Conservation (phyloP, 148 eudicot genomes). For the Rhododendron vialii region DNA sequence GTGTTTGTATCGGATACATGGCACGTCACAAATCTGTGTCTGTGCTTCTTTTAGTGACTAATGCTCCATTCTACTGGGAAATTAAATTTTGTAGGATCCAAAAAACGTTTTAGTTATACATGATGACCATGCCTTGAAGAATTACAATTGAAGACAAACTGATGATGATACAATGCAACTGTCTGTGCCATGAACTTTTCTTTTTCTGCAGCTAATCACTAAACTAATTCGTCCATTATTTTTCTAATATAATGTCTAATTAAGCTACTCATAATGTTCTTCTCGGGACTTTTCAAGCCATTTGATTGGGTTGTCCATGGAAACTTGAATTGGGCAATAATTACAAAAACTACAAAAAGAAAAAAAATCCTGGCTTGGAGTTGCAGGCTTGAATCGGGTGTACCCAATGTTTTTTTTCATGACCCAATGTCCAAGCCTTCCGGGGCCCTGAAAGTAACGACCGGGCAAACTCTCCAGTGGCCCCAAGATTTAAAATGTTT, state of each 20-base stretch:
- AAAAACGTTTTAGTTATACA: not conserved
- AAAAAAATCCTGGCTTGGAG: not conserved
- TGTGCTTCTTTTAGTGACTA: not conserved
- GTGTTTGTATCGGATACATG: not conserved
- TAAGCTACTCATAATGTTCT: not conserved
- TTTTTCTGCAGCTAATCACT: not conserved
- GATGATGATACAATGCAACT: too few relatives aligned
- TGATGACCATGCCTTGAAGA: not conserved
- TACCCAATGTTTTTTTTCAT: not conserved
- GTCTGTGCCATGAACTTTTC: not conserved
- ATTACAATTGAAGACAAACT: not conserved
- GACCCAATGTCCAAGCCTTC: not conserved
- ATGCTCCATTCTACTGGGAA: slow-evolving; percentile 1
- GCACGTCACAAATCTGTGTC: not conserved
- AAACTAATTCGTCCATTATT: not conserved
- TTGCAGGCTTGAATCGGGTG: not conserved
- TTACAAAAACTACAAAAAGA: not conserved
- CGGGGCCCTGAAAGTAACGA: not conserved
- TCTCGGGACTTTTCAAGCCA: not conserved
- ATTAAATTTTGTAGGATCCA: not conserved
- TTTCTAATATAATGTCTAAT: not conserved
- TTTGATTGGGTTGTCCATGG: not conserved
- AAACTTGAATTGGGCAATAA: not conserved
- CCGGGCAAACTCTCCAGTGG: too few relatives aligned
- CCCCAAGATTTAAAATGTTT: too few relatives aligned